phyloP scores from a whole-genome alignment of 2,329 filamentous ascomycete genomes.

The Epichloe festucae region DNA sequence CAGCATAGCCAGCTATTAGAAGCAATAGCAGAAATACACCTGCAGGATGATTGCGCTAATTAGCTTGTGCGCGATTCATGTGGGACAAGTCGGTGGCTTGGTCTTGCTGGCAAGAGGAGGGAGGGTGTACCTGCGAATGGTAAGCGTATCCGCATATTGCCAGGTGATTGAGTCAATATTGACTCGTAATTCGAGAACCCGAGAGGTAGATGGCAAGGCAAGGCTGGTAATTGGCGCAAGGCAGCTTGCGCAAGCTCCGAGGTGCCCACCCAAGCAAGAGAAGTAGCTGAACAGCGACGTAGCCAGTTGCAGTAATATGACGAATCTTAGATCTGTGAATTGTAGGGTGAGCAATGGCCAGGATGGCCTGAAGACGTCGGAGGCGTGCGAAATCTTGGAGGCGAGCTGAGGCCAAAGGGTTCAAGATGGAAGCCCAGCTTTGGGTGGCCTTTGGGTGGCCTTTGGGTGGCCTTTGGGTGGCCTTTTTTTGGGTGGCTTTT shows the following conservation, averaged over 20 bases:
- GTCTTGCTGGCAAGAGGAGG: background rate
- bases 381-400: background rate
- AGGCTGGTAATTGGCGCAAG: background rate
- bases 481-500: background rate
- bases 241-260: background rate
- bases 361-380: background rate
- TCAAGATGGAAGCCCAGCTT: background rate
- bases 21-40: slow-evolving; percentile 59
- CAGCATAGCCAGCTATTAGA: slow-evolving; percentile 64
- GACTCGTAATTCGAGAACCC: background rate
- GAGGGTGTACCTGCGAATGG: slow-evolving; percentile 3
- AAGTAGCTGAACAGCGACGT: background rate
- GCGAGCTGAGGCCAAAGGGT: background rate
- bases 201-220: background rate
- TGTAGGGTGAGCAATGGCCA: background rate
- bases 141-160: slow-evolving; percentile 5
- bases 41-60: slow-evolving; percentile 21
- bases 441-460: background rate
- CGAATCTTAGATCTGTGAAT: background rate
- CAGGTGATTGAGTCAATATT: background rate
- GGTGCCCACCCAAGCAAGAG: background rate
- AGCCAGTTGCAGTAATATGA: background rate
- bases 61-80: background rate
- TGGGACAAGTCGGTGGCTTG: background rate
- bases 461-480: background rate